Evolutionary conservation across 2,329 filamentous ascomycete species (phyloP), one percentile per base, ranked within the genome.

Genomic region (Penicillium occitanis): DNA sequence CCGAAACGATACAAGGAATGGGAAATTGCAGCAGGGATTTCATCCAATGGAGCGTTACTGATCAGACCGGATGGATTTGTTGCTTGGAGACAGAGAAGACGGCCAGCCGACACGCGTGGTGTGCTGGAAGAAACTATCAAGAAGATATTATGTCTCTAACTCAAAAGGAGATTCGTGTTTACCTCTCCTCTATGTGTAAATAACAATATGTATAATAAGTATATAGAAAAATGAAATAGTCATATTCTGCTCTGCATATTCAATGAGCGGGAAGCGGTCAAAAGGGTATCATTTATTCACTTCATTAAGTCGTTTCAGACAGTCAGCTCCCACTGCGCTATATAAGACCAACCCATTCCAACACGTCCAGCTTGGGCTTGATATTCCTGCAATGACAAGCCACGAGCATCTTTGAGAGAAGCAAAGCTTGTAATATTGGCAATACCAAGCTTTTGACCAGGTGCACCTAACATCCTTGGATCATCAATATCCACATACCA

Each of bases 401-500:
- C 87, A 60, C 85, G 79, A 2, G 79, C 84, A 72, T 86, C 83
- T 53, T 79, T 74, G 25, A 74, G 78, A 59, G 82, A 85, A 6
- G 77, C 80, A 65, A 86, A 84, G 28, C 73, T 80, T 13, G 79
- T 86, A 44, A 96, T 81, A 22, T 87, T 86, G 66, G 86, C 86
- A 35, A 95, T 77, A 69, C 84, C 84, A 5, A 94, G 80, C 63
- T 84, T 86, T 77, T 93, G 87, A 0, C 91, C 91, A 0, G 88
- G 86, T 0, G 82, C 82, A 0, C 92, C 92, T 22, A 96, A 79
- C 66, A 89, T 85, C 37, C 81, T 77, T 0, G 87, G 84, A 30
- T 84, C 81, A 3, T 76, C 73, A 3, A 97, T 85, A 77, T 97
- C 94, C 1, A 88, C 78, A 88, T 91, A 96, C 87, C 90, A 96